Base-by-base conservation (phyloP, 2,329 filamentous ascomycete species). In the Fusarium udum region DNA sequence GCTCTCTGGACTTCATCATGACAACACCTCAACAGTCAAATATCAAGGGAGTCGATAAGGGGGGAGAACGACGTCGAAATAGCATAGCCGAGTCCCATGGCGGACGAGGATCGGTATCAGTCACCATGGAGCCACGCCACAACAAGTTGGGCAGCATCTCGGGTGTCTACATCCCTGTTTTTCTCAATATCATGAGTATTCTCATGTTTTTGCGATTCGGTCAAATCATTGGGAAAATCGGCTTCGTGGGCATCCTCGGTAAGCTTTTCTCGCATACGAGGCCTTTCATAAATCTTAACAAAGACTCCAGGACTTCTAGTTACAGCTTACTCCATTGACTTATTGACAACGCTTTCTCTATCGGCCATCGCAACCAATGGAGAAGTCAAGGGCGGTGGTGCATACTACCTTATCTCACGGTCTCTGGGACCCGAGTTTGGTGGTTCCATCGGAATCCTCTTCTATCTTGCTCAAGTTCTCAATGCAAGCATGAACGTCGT, bases 181-280 rank as follows among this genome's bases (percentile, higher is more conserved):
- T 92, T 69, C 85, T 97, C 74, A 97, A 96, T 81, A 94, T 97
- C 46, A 84, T 97, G 74, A 95, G 93, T 77, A 97, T 97, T 82
- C 88, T 97, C 70, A 97, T 97, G 93, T 97, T 97, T 83, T 86
- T 97, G 77, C 90, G 94, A 28, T 97, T 97, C 80, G 94, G 94
- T 28, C 91, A 94, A 76, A 93, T 97, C 64, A 85, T 97, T 28
- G 94, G 94, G 14, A 92, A 95, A 79, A 88, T 92, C 71, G 94
- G 94, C 28, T 85, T 97, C 49, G 73, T 95, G 48, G 94, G 93
- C 56, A 96, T 95, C 81, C 85, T 97, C 79, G 92, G 93, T 93
- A 84, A 81, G 86, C 79, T 37, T 31, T 36, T 57, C 26, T 28
- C 39, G 52, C 9, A 22, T 26, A 53, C 37, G 18, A 16, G 13